These are phyloP conservation scores for Vicia faba DNA, from an alignment of 306 rosid species.

Conservation along the genomic window DNA sequence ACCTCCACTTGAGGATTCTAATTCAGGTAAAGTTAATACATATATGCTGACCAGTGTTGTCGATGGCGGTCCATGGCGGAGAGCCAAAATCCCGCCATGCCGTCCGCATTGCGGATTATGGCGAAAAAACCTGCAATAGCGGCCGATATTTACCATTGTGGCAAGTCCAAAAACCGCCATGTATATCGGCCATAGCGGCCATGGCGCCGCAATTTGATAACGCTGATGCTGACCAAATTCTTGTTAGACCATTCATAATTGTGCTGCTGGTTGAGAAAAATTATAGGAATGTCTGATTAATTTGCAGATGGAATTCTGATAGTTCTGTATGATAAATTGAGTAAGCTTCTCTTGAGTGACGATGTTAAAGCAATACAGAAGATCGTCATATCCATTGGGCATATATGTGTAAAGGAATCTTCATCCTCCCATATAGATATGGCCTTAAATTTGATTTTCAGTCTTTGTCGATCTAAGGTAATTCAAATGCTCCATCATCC, in stretches of 20 bases:
- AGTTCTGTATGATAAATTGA: slow-evolving; percentile 64
- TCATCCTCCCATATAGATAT: slow-evolving; percentile 67
- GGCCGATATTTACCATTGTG: too few species aligned
- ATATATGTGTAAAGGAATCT: slow-evolving; percentile 78
- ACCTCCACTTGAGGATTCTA: slow-evolving; percentile 66
- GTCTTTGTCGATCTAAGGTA: slow-evolving; percentile 87
- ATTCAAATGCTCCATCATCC: slow-evolving; percentile 9
- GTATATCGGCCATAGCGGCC: too few species aligned
- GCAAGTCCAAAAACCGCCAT: too few species aligned
- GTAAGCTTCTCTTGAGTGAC: slow-evolving; percentile 70
- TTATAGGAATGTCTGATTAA: slow-evolving; percentile 38
- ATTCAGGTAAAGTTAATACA: slow-evolving; percentile 55
- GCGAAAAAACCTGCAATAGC: too few species aligned
- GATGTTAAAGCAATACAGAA: slow-evolving; percentile 82
- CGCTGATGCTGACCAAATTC: slow-evolving; percentile 27
- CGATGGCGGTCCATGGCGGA: too few species aligned
- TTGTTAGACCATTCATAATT: slow-evolving; percentile 29
- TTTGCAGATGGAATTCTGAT: slow-evolving; percentile 80
- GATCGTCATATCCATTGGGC: slow-evolving; percentile 81
- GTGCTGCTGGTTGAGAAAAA: slow-evolving; percentile 36
- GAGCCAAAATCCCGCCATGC: too few species aligned
- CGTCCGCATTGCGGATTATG: too few species aligned
- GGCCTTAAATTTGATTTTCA: slow-evolving; percentile 70
- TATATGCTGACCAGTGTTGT: slow-evolving; percentile 30
- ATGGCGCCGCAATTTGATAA: too few species aligned